phyloP scores from a whole-genome alignment of 176 grass and related monocot species.

The Calamus simplicifolius region DNA sequence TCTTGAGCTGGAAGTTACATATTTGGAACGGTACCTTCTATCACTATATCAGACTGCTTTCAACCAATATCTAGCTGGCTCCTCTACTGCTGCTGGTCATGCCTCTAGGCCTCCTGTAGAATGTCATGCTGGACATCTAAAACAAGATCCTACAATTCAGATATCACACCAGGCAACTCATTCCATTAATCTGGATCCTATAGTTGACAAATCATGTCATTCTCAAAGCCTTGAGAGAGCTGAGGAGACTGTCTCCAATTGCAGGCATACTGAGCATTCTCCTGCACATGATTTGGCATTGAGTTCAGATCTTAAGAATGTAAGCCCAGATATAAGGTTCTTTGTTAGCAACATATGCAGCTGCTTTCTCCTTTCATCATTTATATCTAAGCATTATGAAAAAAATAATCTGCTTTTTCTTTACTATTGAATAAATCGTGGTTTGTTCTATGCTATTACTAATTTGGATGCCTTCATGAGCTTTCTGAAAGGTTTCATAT shows the following conservation, averaged over 20 bases:
- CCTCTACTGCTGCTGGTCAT: background rate
- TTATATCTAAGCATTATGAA: too few species aligned
- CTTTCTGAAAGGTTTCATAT: too few species aligned
- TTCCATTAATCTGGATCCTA: background rate
- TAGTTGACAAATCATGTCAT: conserved; percentile 7
- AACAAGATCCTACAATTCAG: conserved; percentile 7
- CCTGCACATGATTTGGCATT: background rate
- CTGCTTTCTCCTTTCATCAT: background rate
- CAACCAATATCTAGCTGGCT: conserved; percentile 7
- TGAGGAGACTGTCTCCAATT: background rate
- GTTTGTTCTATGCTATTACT: too few species aligned
- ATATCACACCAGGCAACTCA: conserved; percentile 14
- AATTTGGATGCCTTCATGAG: too few species aligned
- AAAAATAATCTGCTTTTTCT: too few species aligned
- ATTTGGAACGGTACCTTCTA: conserved; percentile 16
- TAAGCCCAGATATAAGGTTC: background rate
- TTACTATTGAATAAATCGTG: too few species aligned
- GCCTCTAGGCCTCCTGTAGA: background rate
- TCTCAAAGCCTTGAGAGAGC: conserved; percentile 2
- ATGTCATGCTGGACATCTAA: background rate
- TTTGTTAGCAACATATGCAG: background rate
- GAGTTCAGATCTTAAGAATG: background rate
- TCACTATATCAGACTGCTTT: conserved; percentile 8
- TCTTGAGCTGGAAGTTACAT: conserved; percentile 15
- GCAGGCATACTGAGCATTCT: conserved; percentile 7